Evolutionary conservation across 2,329 filamentous ascomycete genomes (phyloP).

Genomic region (Thermochaetoides dissita): DNA sequence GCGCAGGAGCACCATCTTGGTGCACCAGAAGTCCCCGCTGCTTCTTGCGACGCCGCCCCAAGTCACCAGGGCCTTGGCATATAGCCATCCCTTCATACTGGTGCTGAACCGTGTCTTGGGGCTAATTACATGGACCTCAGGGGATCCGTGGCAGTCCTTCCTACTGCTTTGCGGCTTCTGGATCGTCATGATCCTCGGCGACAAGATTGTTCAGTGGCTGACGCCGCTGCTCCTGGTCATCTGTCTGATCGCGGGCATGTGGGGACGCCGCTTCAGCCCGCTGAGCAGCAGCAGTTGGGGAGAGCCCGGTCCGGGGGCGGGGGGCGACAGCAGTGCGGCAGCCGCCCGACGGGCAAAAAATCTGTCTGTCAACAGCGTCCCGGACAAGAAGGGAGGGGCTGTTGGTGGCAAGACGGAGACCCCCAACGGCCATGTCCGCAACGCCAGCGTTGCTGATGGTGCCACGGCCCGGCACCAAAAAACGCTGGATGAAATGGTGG

Average conservation of each 20-base stretch:
- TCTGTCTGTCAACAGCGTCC: conserved; percentile 15
- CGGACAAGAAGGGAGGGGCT: conserved; percentile 14
- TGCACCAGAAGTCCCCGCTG: conserved; percentile 91
- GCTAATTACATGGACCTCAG: conserved; percentile 83
- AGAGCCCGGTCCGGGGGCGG: conserved; percentile 28
- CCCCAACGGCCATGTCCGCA: conserved; percentile 25
- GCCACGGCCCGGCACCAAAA: conserved; percentile 70
- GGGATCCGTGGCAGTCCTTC: conserved; percentile 94
- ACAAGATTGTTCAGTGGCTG: conserved; percentile 63
- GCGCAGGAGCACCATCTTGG: conserved; percentile 79
- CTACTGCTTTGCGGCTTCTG: conserved; percentile 75
- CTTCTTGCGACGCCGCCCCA: conserved; percentile 88
- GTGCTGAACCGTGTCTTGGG: conserved; percentile 77
- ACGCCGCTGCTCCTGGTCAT: conserved; percentile 73
- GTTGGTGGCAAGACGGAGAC: conserved; percentile 11
- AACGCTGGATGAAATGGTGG: conserved; percentile 92
- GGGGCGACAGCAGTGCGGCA: conserved; percentile 15
- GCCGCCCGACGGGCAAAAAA: conserved; percentile 16
- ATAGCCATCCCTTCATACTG: conserved; percentile 86
- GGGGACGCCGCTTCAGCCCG: conserved; percentile 75
- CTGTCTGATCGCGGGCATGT: conserved; percentile 80
- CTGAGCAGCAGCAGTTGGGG: conserved; percentile 70
- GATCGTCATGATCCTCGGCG: conserved; percentile 74
- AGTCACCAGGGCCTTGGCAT: conserved; percentile 83
- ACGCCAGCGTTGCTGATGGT: conserved; percentile 33